Base-by-base conservation (phyloP, 2,329 filamentous ascomycete species). In the Stagonosporopsis rhizophila region DNA sequence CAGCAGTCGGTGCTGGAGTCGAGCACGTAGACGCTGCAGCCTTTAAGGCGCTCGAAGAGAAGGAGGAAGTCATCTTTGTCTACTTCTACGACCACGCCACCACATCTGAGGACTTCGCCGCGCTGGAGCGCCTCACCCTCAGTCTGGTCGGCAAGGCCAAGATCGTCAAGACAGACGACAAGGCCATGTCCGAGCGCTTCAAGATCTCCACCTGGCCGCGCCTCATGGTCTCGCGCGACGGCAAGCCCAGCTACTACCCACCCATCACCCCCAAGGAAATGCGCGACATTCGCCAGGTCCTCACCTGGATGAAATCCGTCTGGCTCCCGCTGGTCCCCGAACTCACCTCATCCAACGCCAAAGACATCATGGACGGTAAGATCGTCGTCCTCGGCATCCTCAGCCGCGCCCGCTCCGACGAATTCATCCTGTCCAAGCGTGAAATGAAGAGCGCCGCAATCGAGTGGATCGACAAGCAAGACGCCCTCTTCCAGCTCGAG, bases 51-150 rank as follows among this genome's bases (percentile, higher is more conserved):
- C 81, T 99, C 68, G 94, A 99, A 76, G 85, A 95, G 80, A 94
- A 90, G 61, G 92, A 98, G 68, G 93, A 98, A 58, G 95, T 99
- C 59, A 89, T 98, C 51, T 99, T 99, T 76, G 80, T 96, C 64
- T 99, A 98, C 80, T 96, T 98, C 77, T 99, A 97, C 77, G 95
- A 99, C 73, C 88, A 96, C 66, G 95, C 95, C 12, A 97, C 94
- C 2, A 96, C 92, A 0, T 88, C 83, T 39, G 95, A 99, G 77
- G 95, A 99, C 72, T 96, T 99, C 71, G 82, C 84, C 66, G 93
- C 94, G 20, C 81, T 99, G 39, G 92, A 98, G 61, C 87, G 92
- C 35, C 80, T 99, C 28, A 91, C 92, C 15, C 82, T 98, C 51
- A 93, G 87, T 75, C 83, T 99, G 54, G 92, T 99, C 57, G 95